Conservation (phyloP, 352 stramenopile species). For the Pythium rishiriense region DNA sequence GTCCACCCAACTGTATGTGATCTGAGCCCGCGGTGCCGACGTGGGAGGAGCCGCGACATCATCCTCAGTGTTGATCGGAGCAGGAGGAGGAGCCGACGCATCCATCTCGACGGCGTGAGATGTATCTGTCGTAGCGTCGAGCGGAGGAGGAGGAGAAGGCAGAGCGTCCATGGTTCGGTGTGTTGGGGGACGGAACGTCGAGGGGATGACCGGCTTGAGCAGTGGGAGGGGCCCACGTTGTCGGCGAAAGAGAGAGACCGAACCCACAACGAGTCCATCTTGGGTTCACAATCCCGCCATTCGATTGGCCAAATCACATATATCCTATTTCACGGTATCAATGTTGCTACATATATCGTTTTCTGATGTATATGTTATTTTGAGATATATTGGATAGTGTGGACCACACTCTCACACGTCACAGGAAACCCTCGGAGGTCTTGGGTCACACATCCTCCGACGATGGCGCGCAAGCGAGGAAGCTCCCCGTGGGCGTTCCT, state of each 20-base stretch:
- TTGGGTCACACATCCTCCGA: neutral
- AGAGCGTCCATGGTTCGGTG: too few species aligned
- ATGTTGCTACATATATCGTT: too few species aligned
- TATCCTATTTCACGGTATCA: too few species aligned
- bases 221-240: too few species aligned
- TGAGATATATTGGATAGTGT: neutral
- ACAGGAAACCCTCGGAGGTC: neutral
- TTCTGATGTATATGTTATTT: neutral
- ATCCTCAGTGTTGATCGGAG: neutral
- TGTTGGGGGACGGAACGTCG: too few species aligned
- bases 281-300: neutral
- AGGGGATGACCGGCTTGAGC: too few species aligned
- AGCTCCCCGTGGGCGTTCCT: slow-evolving; percentile 7
- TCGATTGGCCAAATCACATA: too few species aligned
- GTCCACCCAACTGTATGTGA: neutral
- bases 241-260: too few species aligned
- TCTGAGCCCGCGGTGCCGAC: neutral
- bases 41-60: neutral
- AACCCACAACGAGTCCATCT: neutral
- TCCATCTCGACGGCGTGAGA: too few species aligned
- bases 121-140: neutral
- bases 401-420: neutral
- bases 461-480: neutral
- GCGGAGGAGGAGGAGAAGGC: too few species aligned
- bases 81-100: neutral